phyloP scores from a whole-genome alignment of 2,329 filamentous ascomycete genomes.

The Penicillium rolfsii region DNA sequence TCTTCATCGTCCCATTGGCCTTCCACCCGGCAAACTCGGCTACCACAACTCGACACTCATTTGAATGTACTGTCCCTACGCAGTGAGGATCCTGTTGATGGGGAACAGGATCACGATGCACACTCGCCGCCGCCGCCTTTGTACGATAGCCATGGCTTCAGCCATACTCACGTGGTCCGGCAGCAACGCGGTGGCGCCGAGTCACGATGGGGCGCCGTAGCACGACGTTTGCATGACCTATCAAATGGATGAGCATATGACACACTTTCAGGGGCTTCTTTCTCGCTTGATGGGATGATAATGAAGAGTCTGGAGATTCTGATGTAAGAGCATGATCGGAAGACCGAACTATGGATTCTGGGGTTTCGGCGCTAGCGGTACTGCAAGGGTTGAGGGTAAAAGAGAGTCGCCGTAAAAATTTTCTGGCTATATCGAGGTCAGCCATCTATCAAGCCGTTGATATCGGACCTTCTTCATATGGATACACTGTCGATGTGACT shows the following conservation, averaged over 20 bases:
- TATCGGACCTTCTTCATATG: background rate
- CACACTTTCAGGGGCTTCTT: background rate
- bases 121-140: slow-evolving; percentile 31
- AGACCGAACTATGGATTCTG: background rate
- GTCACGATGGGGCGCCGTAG: slow-evolving; percentile 33
- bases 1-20: background rate
- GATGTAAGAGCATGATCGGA: too few relatives aligned
- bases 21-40: background rate
- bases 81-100: background rate
- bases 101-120: background rate
- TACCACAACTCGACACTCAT: background rate
- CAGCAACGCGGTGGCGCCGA: slow-evolving; percentile 16
- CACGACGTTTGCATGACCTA: slow-evolving; percentile 24
- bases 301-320: background rate
- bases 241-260: slow-evolving; percentile 39
- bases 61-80: background rate
- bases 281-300: background rate
- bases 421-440: background rate
- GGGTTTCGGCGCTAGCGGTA: background rate
- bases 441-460: background rate
- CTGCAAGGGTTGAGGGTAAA: background rate
- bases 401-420: background rate
- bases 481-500: background rate
- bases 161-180: slow-evolving; percentile 14
- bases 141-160: slow-evolving; percentile 32